Base-by-base conservation (phyloP, 1,284 basidiomycete species). In the Ganoderma multipileum region DNA sequence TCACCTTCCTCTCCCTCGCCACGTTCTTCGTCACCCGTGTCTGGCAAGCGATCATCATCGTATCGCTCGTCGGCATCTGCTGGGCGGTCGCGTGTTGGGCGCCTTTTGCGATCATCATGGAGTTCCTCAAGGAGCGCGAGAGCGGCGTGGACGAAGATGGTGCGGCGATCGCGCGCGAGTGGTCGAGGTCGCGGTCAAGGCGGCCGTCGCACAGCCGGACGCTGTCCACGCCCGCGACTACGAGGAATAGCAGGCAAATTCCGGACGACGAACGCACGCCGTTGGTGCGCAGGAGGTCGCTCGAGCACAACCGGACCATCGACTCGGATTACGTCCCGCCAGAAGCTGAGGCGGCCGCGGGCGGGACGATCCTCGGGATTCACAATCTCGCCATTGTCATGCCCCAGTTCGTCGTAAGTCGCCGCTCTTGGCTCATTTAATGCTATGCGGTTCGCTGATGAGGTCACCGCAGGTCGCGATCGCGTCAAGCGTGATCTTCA, bases 61-160 rank as follows among this genome's bases (percentile, higher is more conserved):
- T 98, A 64, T 90, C 91, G 63, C 79, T 96, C 50, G 89, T 96
- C 18, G 96, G 96, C 52, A 92, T 98, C 50, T 95, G 92, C 78
- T 98, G 96, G 96, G 95, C 95, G 1, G 93, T 98, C 28, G 95
- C 95, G 18, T 95, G 95, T 82, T 98, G 96, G 96, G 94, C 94
- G 65, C 91, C 92, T 3, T 94, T 93, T 71, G 91, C 94, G 18
- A 95, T 97, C 76, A 95, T 97, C 79, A 97, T 97, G 95, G 95
- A 96, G 93, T 90, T 95, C 76, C 82, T 97, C 71, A 95, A 95
- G 82, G 95, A 96, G 78, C 85, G 92, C 71, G 85, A 89, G 67
- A 65, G 65, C 39, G 78, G 77, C n/a, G 61, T 66, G 18, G 68
- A 64, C 18, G 67, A 65, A 4, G 74, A 75, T 16, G 69, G 71